Percentiles rank a stretch among this genome's conserved stretches.
Evolutionary conservation across 108 stramenopile species (phyloP).

Genomic region (Stephanodiscus minutulus): DNA sequence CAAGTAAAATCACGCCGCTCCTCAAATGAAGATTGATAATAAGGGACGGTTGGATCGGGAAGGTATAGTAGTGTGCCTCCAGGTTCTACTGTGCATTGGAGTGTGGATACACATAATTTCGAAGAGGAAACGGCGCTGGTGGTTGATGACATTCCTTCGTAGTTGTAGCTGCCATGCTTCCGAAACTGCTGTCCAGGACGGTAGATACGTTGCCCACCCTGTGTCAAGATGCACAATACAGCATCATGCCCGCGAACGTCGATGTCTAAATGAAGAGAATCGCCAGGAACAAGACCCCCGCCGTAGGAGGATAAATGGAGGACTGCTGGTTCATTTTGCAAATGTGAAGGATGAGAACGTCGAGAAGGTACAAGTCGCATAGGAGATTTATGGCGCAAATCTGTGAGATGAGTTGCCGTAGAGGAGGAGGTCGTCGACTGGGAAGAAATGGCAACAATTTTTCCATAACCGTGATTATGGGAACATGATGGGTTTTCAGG

Average conservation of each 20-base stretch:
- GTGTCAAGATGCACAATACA: slow-evolving; percentile 65
- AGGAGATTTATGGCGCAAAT: slow-evolving; percentile 43
- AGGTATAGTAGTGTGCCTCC: slow-evolving; percentile 40
- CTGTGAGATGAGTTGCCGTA: slow-evolving; percentile 30
- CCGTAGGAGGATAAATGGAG: slow-evolving; percentile 75
- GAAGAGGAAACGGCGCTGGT: neutral
- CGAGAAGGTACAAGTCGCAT: slow-evolving; percentile 48
- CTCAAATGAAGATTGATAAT: slow-evolving; percentile 39
- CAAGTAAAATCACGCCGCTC: slow-evolving; percentile 35
- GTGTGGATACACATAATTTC: slow-evolving; percentile 29
- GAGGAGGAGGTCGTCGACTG: neutral
- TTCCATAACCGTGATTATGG: slow-evolving; percentile 41
- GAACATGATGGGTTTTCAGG: neutral
- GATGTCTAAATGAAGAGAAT: slow-evolving; percentile 51
- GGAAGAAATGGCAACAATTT: slow-evolving; percentile 39
- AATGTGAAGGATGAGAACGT: slow-evolving; percentile 24
- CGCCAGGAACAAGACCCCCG: slow-evolving; percentile 79
- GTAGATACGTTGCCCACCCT: slow-evolving; percentile 75
- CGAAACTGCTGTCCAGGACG: slow-evolving; percentile 38
- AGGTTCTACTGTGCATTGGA: slow-evolving; percentile 34
- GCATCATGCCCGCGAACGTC: slow-evolving; percentile 58
- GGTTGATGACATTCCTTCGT: slow-evolving; percentile 2
- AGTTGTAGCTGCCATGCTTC: slow-evolving; percentile 17
- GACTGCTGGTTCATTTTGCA: slow-evolving; percentile 55
- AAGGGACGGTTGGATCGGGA: slow-evolving; percentile 52